phyloP scores from a whole-genome alignment of 2,329 filamentous ascomycete genomes.

The Calonectria fujianensis region DNA sequence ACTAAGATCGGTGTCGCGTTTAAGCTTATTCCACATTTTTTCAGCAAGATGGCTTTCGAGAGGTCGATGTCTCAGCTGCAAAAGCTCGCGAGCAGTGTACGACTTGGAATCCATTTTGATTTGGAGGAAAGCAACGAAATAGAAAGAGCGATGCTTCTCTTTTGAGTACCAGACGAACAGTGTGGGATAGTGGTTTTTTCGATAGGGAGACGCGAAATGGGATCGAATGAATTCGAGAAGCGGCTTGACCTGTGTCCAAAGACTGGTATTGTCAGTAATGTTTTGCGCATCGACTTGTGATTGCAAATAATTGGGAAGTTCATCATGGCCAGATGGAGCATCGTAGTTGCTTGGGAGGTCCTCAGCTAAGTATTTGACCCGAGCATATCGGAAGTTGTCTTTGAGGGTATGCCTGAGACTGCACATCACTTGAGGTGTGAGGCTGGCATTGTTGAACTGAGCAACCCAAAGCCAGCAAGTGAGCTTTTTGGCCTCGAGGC shows the following conservation, averaged over 20 bases:
- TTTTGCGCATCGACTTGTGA: slow-evolving; percentile 55
- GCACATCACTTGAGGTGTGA: slow-evolving; percentile 14
- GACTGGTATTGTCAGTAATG: slow-evolving; percentile 56
- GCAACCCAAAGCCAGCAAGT: slow-evolving; percentile 14
- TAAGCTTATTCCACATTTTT: slow-evolving; percentile 59
- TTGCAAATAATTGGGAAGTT: slow-evolving; percentile 52
- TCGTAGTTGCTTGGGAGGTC: slow-evolving; percentile 54
- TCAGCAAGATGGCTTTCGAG: slow-evolving; percentile 54
- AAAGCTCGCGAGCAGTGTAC: slow-evolving; percentile 68
- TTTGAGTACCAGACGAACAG: slow-evolving; percentile 63
- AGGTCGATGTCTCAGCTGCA: slow-evolving; percentile 58
- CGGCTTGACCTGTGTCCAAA: slow-evolving; percentile 57
- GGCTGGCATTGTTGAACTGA: slow-evolving; percentile 5
- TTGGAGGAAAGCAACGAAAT: slow-evolving; percentile 63
- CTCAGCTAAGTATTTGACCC: slow-evolving; percentile 15
- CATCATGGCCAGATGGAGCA: slow-evolving; percentile 39
- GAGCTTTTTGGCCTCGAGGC: slow-evolving; percentile 8
- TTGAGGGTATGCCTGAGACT: slow-evolving; percentile 15
- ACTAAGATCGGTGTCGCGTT: slow-evolving; percentile 65
- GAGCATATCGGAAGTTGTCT: slow-evolving; percentile 5
- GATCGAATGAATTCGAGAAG: slow-evolving; percentile 60
- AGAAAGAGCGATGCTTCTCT: slow-evolving; percentile 61
- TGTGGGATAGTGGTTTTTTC: slow-evolving; percentile 58
- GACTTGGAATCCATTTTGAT: slow-evolving; percentile 64
- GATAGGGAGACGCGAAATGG: slow-evolving; percentile 47